Base-by-base conservation (phyloP, 768 basidiomycete genomes). In the Tylopilus plumbeoviolaceoides region DNA sequence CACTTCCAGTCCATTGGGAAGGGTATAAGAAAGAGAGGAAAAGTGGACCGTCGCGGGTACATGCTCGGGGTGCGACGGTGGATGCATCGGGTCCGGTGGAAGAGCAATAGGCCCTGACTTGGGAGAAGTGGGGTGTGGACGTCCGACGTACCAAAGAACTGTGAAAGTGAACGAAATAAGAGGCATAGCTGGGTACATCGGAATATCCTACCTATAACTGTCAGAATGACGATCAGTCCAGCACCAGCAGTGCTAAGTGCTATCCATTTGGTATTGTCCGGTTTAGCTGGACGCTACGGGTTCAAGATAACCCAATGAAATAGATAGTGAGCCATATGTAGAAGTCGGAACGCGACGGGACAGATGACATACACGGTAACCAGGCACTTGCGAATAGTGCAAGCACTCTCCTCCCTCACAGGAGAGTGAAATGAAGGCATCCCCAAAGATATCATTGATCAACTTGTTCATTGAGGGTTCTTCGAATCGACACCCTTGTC, bases 391-490 rank as follows among this genome's bases (percentile, higher is more conserved):
- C 0, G 89, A 91, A 61, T 84, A 91, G 63, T 95, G 91, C 64
- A 99, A 64, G 65, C 97, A 98, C 72, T 98, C 97, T 20, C 97
- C 95, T 6, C 90, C 85, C 1, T 87, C 73, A 59, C 97, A 98
- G 33, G 83, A 68, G 47, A 98, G 77, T 3, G 91, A 88, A 64
- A 99, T 99, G 64, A 84, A 89, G 1, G 75, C 77, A 66, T 99
- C 97, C 2, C 91, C 97, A 59, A 99, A 98, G 60, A 99, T 85
- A 56, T 87, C 85, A 63, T 87, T 83, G 70, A 99, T 98, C 48
- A 99, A 80, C 30, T 85, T 78, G 63, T 99, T 97, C 97, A 99
- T 98, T 0, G 89, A 93, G 0, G 92, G 91, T 62, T 99, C 97
- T 67, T 95, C 88, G 62, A 99, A 99, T 55, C 77, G 81, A 72